Conservation (phyloP, 768 basidiomycete species). For the Myochromella boudieri region DNA sequence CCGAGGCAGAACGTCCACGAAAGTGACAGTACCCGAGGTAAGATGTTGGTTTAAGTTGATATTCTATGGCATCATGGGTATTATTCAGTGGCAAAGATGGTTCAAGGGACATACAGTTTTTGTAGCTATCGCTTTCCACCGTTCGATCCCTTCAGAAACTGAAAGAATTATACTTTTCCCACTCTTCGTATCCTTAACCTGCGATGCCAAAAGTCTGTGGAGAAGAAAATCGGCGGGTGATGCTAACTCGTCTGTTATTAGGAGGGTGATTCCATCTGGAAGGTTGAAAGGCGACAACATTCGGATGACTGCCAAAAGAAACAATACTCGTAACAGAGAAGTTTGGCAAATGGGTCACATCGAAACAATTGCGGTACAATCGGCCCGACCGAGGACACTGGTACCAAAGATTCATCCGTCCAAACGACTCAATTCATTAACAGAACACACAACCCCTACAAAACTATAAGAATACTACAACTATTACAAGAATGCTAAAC, state of each 20-base stretch:
- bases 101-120: conserved; percentile 52
- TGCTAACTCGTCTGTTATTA: conserved; percentile 70
- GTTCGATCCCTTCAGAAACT: conserved; percentile 51
- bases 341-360: not conserved
- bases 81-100: not conserved
- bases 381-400: no score
- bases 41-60: conserved; percentile 36
- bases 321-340: not conserved
- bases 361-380: no score
- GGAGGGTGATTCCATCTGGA: conserved; percentile 48
- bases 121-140: conserved; percentile 63
- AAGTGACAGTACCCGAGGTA: conserved; percentile 41
- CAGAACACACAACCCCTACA: no score
- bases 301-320: not conserved
- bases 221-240: conserved; percentile 77
- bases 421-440: not conserved
- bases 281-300: conserved; percentile 59
- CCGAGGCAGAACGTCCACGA: conserved; percentile 51
- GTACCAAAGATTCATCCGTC: no score
- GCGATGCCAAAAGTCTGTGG: conserved; percentile 48
- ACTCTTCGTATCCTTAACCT: conserved; percentile 46
- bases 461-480: not conserved
- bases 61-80: conserved; percentile 26
- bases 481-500: not conserved
- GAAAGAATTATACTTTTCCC: conserved; percentile 51